phyloP scores from a whole-genome alignment of 169 alveolate genomes.

The Plasmodium billcollinsi region DNA sequence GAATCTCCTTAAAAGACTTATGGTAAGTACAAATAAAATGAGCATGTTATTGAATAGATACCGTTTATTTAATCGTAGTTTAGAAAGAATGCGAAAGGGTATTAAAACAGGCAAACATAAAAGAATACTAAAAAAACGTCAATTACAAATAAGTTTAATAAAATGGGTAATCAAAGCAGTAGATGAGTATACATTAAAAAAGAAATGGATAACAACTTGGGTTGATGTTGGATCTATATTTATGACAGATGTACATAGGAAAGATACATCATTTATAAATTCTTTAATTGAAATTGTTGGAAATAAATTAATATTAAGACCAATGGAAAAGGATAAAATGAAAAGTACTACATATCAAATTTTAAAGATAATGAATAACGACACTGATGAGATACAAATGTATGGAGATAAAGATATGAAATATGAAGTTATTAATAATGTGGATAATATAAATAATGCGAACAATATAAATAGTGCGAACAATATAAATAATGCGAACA shows the following conservation, averaged over 20 bases:
- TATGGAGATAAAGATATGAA: too few species aligned
- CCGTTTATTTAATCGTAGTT: neutral
- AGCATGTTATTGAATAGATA: slow-evolving; percentile 11
- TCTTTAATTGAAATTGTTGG: slow-evolving; percentile 63
- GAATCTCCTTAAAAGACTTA: neutral
- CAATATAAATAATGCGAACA: neutral
- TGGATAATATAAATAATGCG: slow-evolving; percentile 1
- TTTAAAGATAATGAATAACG: slow-evolving; percentile 17
- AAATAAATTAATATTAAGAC: slow-evolving; percentile 45
- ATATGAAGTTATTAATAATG: neutral
- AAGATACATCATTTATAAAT: slow-evolving; percentile 41
- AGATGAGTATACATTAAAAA: slow-evolving; percentile 51
- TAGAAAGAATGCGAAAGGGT: slow-evolving; percentile 2
- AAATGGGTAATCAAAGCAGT: slow-evolving; percentile 75
- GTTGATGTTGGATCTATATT: slow-evolving; percentile 74
- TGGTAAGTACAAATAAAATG: slow-evolving; percentile 26
- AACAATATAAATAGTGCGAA: slow-evolving; percentile 1
- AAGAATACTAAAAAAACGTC: slow-evolving; percentile 22
- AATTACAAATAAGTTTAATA: slow-evolving; percentile 64
- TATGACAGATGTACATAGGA: slow-evolving; percentile 37
- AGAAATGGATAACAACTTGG: slow-evolving; percentile 75
- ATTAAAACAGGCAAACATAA: neutral
- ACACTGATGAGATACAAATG: neutral
- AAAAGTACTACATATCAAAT: slow-evolving; percentile 14
- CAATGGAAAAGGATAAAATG: slow-evolving; percentile 51